Base-by-base conservation (phyloP, 192 early-diverging fungal genomes). In the Globomyces pollinis-pini region DNA sequence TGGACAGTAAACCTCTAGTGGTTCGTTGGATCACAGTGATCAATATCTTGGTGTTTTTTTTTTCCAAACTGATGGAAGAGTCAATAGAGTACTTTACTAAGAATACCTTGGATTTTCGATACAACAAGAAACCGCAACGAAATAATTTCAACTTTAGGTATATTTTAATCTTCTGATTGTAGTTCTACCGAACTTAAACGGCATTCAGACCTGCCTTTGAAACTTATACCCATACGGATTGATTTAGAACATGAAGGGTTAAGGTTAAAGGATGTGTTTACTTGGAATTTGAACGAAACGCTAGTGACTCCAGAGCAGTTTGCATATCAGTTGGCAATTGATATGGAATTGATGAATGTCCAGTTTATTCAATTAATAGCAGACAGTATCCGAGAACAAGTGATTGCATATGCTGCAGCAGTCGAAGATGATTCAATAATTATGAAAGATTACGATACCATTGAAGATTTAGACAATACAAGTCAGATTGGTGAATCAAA, bases 381-480 rank as follows among this genome's bases (percentile, higher is more conserved):
- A 0, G 76, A 88, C 51, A 80, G 73, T 36, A 89, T 90, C 55
- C 76, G 86, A 38, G 74, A 88, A 53, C 88, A 90, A 53, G 67
- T 88, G n/a, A 75, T 73, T 50, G 61, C 23, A n/a, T 69, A 71
- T 55, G 57, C 45, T 18, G 55, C 49, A 7, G 69, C 64, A 29
- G 60, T 62, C 8, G 69, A 69, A 58, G 64, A 74, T 29, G 72
- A 75, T 57, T 39, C 55, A 2, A n/a, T 55, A 5, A 62, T 29
- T n/a, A 62, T 15, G 20, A 12, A 8, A 8, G 35, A 36, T 36
- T 50, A 50, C 15, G 50, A 50, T 15, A n/a, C 13, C 50, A 16
- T 31, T 15, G 50, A 13, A 15, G 39, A 50, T 50, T 50, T 15
- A 15, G n/a, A 16, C 13, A 15, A 15, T 13, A 42, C 50, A 50